A percentile compares a stretch with the other conserved stretches of the same genome.
Conservation (phyloP, 192 early-diverging fungal species). For the Coemansia sp. region DNA sequence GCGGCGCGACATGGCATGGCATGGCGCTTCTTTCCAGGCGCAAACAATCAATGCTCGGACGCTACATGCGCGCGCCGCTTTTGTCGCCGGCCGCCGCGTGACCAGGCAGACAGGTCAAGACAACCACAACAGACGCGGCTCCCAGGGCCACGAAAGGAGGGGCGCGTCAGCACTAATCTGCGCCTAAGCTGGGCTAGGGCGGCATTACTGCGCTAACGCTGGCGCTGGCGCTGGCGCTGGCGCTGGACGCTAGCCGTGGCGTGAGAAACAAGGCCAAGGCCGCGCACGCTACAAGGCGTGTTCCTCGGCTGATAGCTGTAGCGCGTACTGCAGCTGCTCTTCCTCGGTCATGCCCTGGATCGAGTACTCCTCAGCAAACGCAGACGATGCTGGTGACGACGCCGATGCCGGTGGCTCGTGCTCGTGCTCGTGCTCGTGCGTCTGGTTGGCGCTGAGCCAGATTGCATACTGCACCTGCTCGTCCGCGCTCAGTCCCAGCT, state of each 20-base stretch:
- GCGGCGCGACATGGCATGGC: too few species aligned
- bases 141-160: too few species aligned
- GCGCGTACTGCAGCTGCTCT: conserved; percentile 31
- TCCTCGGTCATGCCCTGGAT: conserved; percentile 22
- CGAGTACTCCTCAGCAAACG: neutral
- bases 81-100: too few species aligned
- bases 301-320: conserved; percentile 14
- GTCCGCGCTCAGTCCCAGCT: conserved; percentile 29
- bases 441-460: conserved; percentile 24
- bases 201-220: too few species aligned
- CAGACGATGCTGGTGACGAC: neutral
- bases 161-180: too few species aligned
- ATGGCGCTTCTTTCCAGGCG: too few species aligned
- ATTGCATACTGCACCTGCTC: conserved; percentile 45
- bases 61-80: too few species aligned
- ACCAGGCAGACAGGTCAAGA: too few species aligned
- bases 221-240: too few species aligned
- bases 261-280: neutral
- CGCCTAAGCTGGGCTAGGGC: too few species aligned
- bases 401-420: neutral
- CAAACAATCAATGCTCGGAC: too few species aligned
- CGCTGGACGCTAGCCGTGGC: neutral
- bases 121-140: too few species aligned
- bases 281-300: neutral
- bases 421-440: neutral